Evolutionary conservation across 495 filamentous ascomycete genomes (phyloP).

Genomic region (Sabuloglossum arenarium): DNA sequence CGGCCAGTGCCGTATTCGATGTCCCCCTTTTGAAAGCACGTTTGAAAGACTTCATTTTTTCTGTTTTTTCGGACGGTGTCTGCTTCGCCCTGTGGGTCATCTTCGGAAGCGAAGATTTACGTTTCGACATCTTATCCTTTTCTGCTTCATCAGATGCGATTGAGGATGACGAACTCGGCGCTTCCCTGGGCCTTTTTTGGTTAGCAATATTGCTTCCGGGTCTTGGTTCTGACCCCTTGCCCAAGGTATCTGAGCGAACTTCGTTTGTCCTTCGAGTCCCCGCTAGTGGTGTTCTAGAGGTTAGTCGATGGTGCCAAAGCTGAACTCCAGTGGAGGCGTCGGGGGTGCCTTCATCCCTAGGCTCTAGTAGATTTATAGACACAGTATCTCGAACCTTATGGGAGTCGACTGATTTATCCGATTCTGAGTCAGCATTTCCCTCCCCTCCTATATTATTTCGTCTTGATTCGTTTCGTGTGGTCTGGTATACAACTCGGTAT

Average conservation of each 20-base stretch:
- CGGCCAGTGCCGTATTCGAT: conserved; percentile 8
- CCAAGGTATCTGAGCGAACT: neutral
- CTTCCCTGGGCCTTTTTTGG: neutral
- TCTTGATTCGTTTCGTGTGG: neutral
- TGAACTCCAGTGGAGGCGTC: neutral
- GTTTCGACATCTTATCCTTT: neutral
- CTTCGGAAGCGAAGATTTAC: neutral
- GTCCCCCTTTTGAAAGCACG: conserved; percentile 13
- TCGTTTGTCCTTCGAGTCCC: neutral
- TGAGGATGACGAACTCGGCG: neutral
- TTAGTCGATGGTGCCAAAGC: neutral
- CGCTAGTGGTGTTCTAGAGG: neutral
- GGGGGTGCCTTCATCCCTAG: neutral
- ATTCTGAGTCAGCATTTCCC: conserved; percentile 9
- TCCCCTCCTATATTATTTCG: conserved; percentile 1
- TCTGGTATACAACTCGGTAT: conserved; percentile 13
- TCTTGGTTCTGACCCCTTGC: neutral
- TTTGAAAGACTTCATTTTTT: conserved; percentile 13
- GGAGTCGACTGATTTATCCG: neutral
- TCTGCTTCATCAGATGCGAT: neutral
- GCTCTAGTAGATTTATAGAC: neutral
- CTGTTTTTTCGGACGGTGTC: conserved; percentile 2
- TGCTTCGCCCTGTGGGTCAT: neutral
- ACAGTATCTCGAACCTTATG: neutral
- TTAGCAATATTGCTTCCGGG: neutral